These are phyloP conservation scores for Myriosclerotinia scirpicola DNA, from an alignment of 2,329 filamentous ascomycete species.

Conservation along the genomic window DNA sequence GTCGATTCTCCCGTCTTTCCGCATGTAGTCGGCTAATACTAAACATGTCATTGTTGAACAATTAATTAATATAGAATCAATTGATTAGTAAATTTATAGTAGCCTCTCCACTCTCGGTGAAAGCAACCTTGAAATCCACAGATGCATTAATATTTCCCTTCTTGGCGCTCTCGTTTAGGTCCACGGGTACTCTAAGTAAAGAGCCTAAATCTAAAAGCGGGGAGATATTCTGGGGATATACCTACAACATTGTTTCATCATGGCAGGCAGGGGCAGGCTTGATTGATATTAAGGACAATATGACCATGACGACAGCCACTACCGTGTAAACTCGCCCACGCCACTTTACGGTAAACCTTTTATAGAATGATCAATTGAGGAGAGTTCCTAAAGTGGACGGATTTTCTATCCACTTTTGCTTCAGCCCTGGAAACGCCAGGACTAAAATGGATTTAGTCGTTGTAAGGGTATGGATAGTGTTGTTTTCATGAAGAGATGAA, in stretches of 20 bases:
- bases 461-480: background rate
- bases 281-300: background rate
- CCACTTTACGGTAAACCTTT: no score
- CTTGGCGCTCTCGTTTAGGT: no score
- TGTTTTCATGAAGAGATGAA: background rate
- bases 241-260: background rate
- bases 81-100: background rate
- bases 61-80: background rate
- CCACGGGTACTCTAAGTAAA: background rate
- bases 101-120: no score
- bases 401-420: no score
- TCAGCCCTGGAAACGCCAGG: no score
- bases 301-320: background rate
- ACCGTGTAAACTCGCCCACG: no score
- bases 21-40: constrained; percentile 1
- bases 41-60: background rate
- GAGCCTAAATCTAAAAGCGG: constrained; percentile 12
- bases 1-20: background rate
- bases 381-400: no score
- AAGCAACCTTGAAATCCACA: background rate
- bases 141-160: no score
- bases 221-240: background rate
- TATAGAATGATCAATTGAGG: no score
- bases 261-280: background rate
- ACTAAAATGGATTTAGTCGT: no score